Evolutionary conservation across 2,329 filamentous ascomycete species (phyloP).

Genomic region (Clonostachys rosea): DNA sequence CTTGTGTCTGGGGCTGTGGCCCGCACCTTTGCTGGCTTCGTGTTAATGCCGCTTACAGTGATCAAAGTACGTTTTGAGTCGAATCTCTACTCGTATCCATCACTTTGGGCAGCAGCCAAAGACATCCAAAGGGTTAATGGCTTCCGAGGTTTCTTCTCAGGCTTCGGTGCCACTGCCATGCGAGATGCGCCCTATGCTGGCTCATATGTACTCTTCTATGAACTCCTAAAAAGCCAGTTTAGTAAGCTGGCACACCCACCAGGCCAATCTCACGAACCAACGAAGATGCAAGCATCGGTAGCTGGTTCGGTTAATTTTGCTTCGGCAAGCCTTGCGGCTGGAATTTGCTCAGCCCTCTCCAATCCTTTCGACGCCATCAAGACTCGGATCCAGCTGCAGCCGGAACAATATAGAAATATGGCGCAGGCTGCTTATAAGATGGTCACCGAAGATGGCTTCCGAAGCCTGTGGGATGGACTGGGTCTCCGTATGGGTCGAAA

Average conservation of each 20-base stretch:
- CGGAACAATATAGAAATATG: constrained; percentile 77
- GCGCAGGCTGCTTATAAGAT: constrained; percentile 72
- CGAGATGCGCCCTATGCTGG: constrained; percentile 96
- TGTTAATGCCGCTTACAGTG: constrained; percentile 94
- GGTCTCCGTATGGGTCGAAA: constrained; percentile 86
- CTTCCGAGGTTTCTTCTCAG: constrained; percentile 80
- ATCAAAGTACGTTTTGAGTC: constrained; percentile 97
- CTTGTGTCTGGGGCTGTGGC: constrained; percentile 80
- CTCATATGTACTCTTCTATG: constrained; percentile 91
- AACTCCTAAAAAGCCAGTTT: constrained; percentile 69
- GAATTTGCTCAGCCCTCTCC: constrained; percentile 79
- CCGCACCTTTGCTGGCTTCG: constrained; percentile 79
- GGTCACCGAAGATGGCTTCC: constrained; percentile 73
- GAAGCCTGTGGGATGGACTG: constrained; percentile 81
- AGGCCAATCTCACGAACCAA: constrained; percentile 3
- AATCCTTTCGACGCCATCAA: constrained; percentile 98
- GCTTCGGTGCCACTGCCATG: constrained; percentile 89
- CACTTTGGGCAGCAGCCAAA: constrained; percentile 63
- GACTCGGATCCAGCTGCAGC: constrained; percentile 89
- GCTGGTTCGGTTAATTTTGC: constrained; percentile 75
- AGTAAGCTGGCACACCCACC: constrained; percentile 10
- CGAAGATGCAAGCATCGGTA: constrained; percentile 19
- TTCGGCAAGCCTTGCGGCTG: constrained; percentile 76
- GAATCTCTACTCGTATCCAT: constrained; percentile 77
- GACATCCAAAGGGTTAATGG: constrained; percentile 75